Conservation (phyloP, 2,329 filamentous ascomycete species). For the Fusarium sp. region DNA sequence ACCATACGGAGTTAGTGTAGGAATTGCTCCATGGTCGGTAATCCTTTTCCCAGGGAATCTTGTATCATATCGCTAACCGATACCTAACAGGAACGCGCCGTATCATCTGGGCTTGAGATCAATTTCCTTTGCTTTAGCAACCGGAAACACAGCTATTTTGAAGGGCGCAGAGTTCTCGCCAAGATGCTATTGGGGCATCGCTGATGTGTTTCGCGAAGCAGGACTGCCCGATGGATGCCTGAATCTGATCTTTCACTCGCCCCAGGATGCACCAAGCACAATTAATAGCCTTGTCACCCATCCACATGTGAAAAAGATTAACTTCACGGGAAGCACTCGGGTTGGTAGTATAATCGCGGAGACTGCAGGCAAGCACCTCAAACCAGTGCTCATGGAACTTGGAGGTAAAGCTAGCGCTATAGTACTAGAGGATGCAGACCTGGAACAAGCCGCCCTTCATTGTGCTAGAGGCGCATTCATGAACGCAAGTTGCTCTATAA, state of each 20-base stretch:
- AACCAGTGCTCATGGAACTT: constrained; percentile 4
- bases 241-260: not conserved
- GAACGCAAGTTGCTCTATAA: not conserved
- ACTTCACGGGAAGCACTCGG: not conserved
- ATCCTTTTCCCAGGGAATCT: too few species aligned
- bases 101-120: constrained; percentile 2
- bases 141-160: not conserved
- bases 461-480: constrained; percentile 6
- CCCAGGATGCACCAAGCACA: not conserved
- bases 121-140: not conserved
- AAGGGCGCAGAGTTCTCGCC: not conserved
- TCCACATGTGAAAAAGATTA: too few species aligned
- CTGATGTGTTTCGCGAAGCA: constrained; percentile 4
- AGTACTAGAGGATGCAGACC: constrained; percentile 3
- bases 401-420: constrained; percentile 4
- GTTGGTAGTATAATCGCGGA: constrained; percentile 2
- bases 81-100: not conserved
- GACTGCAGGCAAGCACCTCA: not conserved
- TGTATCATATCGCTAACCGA: too few species aligned
- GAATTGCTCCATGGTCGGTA: constrained; percentile 11
- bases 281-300: too few species aligned
- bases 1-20: constrained; percentile 30
- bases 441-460: not conserved
- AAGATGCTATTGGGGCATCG: constrained; percentile 4
- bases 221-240: constrained; percentile 3